These are phyloP conservation scores for Chaetomidium leptoderma DNA, from an alignment of 495 filamentous ascomycete genomes.

Conservation along the genomic window DNA sequence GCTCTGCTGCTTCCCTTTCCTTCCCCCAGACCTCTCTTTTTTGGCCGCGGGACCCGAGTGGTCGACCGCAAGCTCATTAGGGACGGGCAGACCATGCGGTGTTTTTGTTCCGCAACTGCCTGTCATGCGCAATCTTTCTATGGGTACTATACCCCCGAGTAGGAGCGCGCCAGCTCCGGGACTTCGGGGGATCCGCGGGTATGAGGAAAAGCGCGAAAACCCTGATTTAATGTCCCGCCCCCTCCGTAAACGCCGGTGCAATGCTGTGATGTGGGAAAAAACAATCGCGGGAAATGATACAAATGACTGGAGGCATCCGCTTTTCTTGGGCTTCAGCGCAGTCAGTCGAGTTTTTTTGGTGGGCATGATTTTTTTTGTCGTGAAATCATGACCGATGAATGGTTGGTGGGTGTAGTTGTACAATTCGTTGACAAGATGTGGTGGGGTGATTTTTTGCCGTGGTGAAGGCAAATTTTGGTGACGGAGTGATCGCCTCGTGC, in stretches of 20 bases:
- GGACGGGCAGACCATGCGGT: background rate
- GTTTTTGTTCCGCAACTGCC: background rate
- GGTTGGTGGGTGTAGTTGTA: slow-evolving; percentile 44
- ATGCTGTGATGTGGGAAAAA: slow-evolving; percentile 40
- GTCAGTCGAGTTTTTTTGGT: slow-evolving; percentile 15
- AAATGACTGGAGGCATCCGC: slow-evolving; percentile 22
- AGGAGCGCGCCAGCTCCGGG: slow-evolving; percentile 2
- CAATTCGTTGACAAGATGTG: slow-evolving; percentile 24
- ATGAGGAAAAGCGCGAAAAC: slow-evolving; percentile 9
- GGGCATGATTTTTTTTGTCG: slow-evolving; percentile 35
- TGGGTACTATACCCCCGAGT: slow-evolving; percentile 9
- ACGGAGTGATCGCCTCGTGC: slow-evolving; percentile 6
- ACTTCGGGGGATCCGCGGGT: background rate
- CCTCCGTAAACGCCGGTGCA: slow-evolving; percentile 49
- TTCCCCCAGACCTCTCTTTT: background rate
- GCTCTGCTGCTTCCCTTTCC: background rate
- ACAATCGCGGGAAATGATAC: slow-evolving; percentile 36
- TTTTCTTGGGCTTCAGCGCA: background rate
- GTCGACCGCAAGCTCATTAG: slow-evolving; percentile 9
- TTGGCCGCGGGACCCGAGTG: background rate
- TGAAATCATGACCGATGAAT: slow-evolving; percentile 49
- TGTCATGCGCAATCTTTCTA: slow-evolving; percentile 15
- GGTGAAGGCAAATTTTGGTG: slow-evolving; percentile 2
- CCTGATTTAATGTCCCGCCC: slow-evolving; percentile 33
- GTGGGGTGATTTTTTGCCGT: slow-evolving; percentile 13